Evolutionary conservation across 2,329 filamentous ascomycete species (phyloP), one percentile per base, ranked within the genome.

Genomic region (Epichloe brachyelytri): DNA sequence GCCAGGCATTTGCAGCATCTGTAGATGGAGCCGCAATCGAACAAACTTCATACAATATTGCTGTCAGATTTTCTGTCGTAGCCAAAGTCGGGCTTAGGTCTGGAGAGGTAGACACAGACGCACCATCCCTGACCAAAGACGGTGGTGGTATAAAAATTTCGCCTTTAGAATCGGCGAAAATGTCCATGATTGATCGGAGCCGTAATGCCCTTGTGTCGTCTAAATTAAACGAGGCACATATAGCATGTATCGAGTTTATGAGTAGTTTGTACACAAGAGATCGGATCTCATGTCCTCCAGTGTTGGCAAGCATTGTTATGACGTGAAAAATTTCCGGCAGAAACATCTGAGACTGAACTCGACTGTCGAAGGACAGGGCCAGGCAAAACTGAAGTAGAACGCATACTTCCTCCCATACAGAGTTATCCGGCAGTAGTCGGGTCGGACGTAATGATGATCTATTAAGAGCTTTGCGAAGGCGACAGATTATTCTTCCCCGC

Each of bases 321-420:
- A 85, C 72, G 63, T 86, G 82, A 61, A 85, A 85, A 44, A 86
- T 72, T 60, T 86, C 82, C 0, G 82, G 82, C 5, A 86, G 67
- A 57, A 80, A 86, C 43, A 85, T 70, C 62, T 85, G 82, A 4
- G 81, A 76, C 62, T 86, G 82, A 14, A 82, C 74, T 20, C 80
- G 78, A 55, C 77, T 82, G 62, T 85, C 79, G 56, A 86, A 86
- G 1, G 82, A 85, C 48, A 84, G 68, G 2, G 80, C 77, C 14
- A 85, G 68, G 54, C 80, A 84, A 55, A 86, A 82, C 44, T 81
- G 78, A 46, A 86, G 68, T 34, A 86, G 68, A 44, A 85, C 73
- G 60, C 81, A 83, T 30, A 86, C 79, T 63, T 86, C 82, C n/a
- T 73, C 67, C 82, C 82, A 86, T 8, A 84, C 80, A 2, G 75